Evolutionary conservation across 2,329 filamentous ascomycete genomes (phyloP), one percentile per base, ranked within the genome.

Genomic region (Pseudogymnoascus sp.): DNA sequence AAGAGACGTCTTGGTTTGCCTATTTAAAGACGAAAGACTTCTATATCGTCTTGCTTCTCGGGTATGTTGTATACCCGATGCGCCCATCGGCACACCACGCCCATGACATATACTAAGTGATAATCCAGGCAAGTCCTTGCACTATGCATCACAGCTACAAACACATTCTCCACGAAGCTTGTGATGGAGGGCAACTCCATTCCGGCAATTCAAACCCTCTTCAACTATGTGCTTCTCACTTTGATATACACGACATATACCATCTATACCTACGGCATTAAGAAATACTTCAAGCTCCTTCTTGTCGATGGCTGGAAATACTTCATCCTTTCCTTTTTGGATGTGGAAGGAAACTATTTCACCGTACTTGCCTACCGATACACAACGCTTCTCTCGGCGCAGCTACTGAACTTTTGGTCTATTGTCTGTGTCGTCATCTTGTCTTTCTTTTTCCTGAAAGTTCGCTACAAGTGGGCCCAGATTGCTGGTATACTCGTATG

Each of bases 391-490:
- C 82, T 97, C 58, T 94, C 89, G 18, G 92, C 92, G 13, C 92
- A 97, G 80, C 83, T 99, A 60, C 91, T 99, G 77, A 97, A 97
- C 81, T 97, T 97, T 78, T 97, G 93, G 93, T 90, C 92, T 69
- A 97, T 99, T 68, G 90, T 96, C 59, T 87, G 93, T 65, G 94
- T 99, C 21, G 91, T 97, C 18, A 72, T 89, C 64, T 77, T 97
- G 67, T 96, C 91, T 29, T 92, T 96, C 76, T 67, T 87, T 66
- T 80, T 97, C 69, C 84, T 99, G 63, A 83, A 82, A 67, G 94
- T 99, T 48, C 89, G 94, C 70, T 99, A 99, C 81, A 90, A 92
- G 77, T 79, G 84, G 72, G 85, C 89, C 63, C 94, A 97, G 79
- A 85, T 96, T 69, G 68, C 84, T 33, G 94, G 94, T 62, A 97